Conservation (phyloP, 345 rosid genomes). For the Mallotus nudiflorus region DNA sequence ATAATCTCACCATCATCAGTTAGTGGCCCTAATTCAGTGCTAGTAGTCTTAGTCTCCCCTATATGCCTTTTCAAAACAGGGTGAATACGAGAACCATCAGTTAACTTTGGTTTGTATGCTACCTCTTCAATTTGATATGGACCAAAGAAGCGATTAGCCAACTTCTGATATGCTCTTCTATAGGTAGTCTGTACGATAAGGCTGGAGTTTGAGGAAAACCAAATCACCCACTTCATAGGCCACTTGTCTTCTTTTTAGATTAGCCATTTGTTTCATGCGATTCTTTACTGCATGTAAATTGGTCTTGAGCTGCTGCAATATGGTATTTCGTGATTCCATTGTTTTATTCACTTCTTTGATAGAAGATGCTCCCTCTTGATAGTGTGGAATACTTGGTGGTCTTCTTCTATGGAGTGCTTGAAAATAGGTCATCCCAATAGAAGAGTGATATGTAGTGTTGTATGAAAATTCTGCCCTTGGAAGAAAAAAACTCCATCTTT, state of each 20-base stretch:
- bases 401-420: neutral
- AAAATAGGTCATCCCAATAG: neutral
- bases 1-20: no score
- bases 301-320: neutral
- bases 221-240: neutral
- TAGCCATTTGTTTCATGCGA: neutral
- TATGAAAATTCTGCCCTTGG: neutral
- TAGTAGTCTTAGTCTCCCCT: no score
- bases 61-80: no score
- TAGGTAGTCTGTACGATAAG: neutral
- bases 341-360: neutral
- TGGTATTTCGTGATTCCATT: no score
- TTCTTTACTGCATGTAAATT: neutral
- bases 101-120: no score
- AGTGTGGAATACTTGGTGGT: neutral
- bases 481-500: neutral
- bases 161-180: neutral
- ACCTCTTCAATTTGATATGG: no score
- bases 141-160: no score
- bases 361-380: neutral
- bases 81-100: no score
- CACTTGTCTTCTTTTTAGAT: neutral
- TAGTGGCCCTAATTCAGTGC: no score
- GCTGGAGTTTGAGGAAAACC: neutral
- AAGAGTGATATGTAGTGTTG: neutral